These are phyloP conservation scores for Kurtzmaniella natalensis DNA, from an alignment of 1,139 yeast genomes.

Conservation along the genomic window DNA sequence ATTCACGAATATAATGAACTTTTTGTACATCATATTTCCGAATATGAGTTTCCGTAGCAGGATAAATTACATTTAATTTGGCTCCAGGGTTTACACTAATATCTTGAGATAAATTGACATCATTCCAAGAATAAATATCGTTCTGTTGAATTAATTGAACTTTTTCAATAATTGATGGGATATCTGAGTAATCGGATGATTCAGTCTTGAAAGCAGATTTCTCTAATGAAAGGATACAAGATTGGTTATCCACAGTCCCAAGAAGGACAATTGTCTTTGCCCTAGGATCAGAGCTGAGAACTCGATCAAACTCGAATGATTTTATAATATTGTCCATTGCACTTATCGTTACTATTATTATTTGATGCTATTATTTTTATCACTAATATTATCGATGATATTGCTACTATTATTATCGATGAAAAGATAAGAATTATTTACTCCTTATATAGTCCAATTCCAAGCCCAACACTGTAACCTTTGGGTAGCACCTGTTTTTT, in stretches of 20 bases:
- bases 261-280: constrained; percentile 60
- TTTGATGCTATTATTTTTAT: no score
- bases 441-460: no score
- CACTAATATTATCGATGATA: no score
- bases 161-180: constrained; percentile 24
- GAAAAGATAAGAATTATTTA: no score
- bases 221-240: constrained; percentile 73
- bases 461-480: no score
- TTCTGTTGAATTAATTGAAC: constrained; percentile 55
- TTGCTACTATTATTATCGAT: no score
- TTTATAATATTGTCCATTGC: constrained; percentile 18
- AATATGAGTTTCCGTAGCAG: constrained; percentile 86
- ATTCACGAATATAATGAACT: constrained; percentile 63
- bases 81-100: constrained; percentile 52
- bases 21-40: constrained; percentile 62
- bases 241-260: constrained; percentile 55
- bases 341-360: background rate
- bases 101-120: constrained; percentile 46
- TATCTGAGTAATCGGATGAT: constrained; percentile 14
- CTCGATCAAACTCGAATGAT: constrained; percentile 35
- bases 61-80: constrained; percentile 75
- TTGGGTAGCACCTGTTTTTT: no score
- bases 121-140: constrained; percentile 84
- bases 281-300: constrained; percentile 56
- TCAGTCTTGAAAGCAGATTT: constrained; percentile 56